Base-by-base conservation (phyloP, 2,329 filamentous ascomycete species). In the Neofusicoccum sp. region DNA sequence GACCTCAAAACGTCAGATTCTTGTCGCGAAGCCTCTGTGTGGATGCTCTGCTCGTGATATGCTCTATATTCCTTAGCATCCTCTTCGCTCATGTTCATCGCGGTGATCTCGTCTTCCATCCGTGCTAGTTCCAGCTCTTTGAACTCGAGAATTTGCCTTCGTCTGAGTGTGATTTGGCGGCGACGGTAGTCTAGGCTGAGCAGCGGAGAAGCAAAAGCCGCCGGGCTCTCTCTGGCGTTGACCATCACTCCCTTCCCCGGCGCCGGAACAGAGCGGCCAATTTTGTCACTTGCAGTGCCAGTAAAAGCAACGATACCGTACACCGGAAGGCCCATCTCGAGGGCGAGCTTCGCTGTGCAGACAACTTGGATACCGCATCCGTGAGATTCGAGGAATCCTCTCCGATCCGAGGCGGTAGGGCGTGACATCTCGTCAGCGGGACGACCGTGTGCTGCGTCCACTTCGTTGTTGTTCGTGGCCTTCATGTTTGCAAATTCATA, bases 1-100 rank as follows among this genome's bases (percentile, higher is more conserved):
- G 91, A 96, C 77, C 88, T 88, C 64, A 96, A 85, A 16, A 93
- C 90, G 67, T 98, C 93, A 79, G 92, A 96, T 79, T 93, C 91
- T 76, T 98, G 93, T 67, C 93, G 87, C 65, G 84, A 82, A 53
- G 93, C 92, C 78, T 98, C 90, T 16, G 82, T 89, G 75, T 96
- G 89, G 68, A 98, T 93, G 76, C 98, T 93, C 59, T 83, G 77
- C 44, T 90, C 87, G 65, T 93, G 91, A 69, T 96, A 91, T 67
- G 91, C 84, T 66, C 92, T 84, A 76, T 96, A 99, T 68, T 91
- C 90, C 60, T 16, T n/a, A 40, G 4, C 4, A 8, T 12, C 1
- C 14, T 40, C 14, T n/a, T 40, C 8, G 38, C 16, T n/a, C 14
- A 40, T 40, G 14, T 40, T n/a, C 38, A 40, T 40, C 12, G 58